Percentiles rank a stretch among this genome's conserved stretches.
phyloP scores from a whole-genome alignment of 805 yeast genomes.

The Groenewaldozyma tartarivorans region DNA sequence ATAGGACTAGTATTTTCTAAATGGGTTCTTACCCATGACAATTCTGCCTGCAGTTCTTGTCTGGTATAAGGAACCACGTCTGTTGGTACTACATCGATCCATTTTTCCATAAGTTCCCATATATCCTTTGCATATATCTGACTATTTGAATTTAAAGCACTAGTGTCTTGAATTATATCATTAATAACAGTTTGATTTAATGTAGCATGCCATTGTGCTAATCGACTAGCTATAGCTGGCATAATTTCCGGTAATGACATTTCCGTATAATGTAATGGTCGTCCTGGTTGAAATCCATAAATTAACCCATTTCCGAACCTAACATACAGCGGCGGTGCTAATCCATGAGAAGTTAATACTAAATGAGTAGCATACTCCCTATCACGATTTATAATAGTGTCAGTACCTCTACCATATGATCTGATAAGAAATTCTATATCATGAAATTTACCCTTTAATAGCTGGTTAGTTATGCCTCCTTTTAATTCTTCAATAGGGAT shows the following conservation, averaged over 20 bases:
- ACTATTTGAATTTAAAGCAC: conserved; percentile 23
- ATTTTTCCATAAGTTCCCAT: conserved; percentile 52
- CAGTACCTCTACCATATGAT: conserved; percentile 68
- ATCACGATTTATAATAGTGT: conserved; percentile 60
- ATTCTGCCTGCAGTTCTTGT: conserved; percentile 39
- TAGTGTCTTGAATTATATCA: conserved; percentile 9
- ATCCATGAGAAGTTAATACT: conserved; percentile 44
- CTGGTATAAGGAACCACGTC: conserved; percentile 28
- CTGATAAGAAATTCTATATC: conserved; percentile 38
- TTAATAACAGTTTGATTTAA: conserved; percentile 40
- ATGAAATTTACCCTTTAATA: conserved; percentile 19
- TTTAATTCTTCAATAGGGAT: conserved; percentile 21
- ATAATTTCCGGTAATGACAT: conserved; percentile 38
- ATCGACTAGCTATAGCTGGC: conserved; percentile 51
- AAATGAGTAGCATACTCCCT: conserved; percentile 66
- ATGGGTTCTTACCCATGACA: conserved; percentile 42
- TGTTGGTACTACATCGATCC: conserved; percentile 57
- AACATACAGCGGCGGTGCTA: conserved; percentile 64
- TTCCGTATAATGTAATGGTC: conserved; percentile 49
- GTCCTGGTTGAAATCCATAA: conserved; percentile 59
- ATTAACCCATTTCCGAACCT: conserved; percentile 64
- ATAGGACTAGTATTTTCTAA: conserved; percentile 27
- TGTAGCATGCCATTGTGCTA: conserved; percentile 61
- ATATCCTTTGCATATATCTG: conserved; percentile 29
- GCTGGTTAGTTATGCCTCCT: conserved; percentile 32